Percentiles rank a stretch among this genome's conserved stretches.
These are phyloP conservation scores for Pulveroboletus sp. DNA, from an alignment of 1,284 basidiomycete genomes.

Conservation along the genomic window DNA sequence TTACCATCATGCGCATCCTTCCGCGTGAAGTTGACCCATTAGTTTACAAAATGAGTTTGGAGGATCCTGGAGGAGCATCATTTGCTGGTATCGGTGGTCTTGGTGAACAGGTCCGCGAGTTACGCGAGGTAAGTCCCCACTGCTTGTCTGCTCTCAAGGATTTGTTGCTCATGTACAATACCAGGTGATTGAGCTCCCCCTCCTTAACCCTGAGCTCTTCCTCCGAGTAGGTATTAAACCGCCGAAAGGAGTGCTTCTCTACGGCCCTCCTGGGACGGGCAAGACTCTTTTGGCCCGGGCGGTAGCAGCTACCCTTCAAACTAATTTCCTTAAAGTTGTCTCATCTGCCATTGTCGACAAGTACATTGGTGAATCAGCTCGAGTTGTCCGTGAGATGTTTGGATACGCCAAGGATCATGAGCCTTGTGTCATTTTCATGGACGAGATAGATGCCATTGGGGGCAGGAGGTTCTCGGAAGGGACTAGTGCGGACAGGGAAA, in stretches of 20 bases:
- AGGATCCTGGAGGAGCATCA: slow-evolving; percentile 92
- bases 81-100: slow-evolving; percentile 98
- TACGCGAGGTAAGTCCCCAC: slow-evolving; percentile 72
- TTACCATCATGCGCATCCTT: slow-evolving; percentile 98
- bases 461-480: slow-evolving; percentile 97
- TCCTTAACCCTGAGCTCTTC: slow-evolving; percentile 96
- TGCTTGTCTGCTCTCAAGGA: neutral
- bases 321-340: slow-evolving; percentile 98
- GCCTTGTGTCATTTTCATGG: slow-evolving; percentile 99
- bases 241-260: slow-evolving; percentile 90
- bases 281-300: slow-evolving; percentile 96
- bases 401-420: slow-evolving; percentile 96
- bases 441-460: slow-evolving; percentile 98
- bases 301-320: slow-evolving; percentile 92
- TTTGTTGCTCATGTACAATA: neutral
- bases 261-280: slow-evolving; percentile 92
- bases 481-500: slow-evolving; percentile 96
- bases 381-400: slow-evolving; percentile 97
- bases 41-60: slow-evolving; percentile 99
- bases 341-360: slow-evolving; percentile 99
- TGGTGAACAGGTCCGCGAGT: slow-evolving; percentile 93
- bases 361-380: slow-evolving; percentile 97
- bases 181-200: slow-evolving; percentile 92
- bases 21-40: slow-evolving; percentile 97
- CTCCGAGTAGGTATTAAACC: slow-evolving; percentile 94